A percentile compares a stretch with the other conserved stretches of the same genome.
phyloP scores from a whole-genome alignment of 2,329 filamentous ascomycete genomes.

The Claviceps monticola region DNA sequence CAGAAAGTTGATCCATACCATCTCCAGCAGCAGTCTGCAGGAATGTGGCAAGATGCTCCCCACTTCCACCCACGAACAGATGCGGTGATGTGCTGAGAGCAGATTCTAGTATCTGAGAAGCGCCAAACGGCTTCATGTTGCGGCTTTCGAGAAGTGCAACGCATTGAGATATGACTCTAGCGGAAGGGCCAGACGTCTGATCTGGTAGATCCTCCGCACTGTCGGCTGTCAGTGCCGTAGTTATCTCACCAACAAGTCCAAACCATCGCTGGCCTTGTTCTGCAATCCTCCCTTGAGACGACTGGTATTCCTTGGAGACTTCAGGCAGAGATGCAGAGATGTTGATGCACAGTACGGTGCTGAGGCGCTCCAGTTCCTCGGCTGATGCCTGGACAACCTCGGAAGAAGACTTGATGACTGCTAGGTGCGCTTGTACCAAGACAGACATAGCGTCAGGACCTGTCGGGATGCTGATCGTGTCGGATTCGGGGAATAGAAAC shows the following conservation, averaged over 20 bases:
- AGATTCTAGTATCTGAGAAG: constrained; percentile 31
- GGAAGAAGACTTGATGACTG: constrained; percentile 27
- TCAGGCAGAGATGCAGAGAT: constrained; percentile 69
- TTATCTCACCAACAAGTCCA: constrained; percentile 35
- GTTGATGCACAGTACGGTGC: constrained; percentile 44
- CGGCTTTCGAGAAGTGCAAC: constrained; percentile 31
- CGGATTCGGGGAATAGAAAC: constrained; percentile 34
- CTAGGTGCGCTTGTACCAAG: constrained; percentile 33
- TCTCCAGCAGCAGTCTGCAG: constrained; percentile 37
- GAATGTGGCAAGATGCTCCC: constrained; percentile 25
- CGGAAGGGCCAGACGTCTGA: constrained; percentile 17
- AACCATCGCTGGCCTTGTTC: constrained; percentile 57
- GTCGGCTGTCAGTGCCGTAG: constrained; percentile 16
- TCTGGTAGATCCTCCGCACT: constrained; percentile 12
- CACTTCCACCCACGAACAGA: constrained; percentile 23
- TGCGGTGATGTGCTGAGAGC: constrained; percentile 24
- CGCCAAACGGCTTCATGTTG: constrained; percentile 44
- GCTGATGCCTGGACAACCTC: constrained; percentile 34
- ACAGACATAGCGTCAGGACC: constrained; percentile 23
- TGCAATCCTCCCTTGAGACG: constrained; percentile 56
- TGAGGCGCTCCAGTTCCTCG: constrained; percentile 49
- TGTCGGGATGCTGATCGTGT: constrained; percentile 20
- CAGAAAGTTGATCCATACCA: constrained; percentile 43
- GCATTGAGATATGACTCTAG: constrained; percentile 18
- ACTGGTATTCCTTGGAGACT: constrained; percentile 61